Evolutionary conservation across 116 monocot genomes (phyloP).

Genomic region (Posidonia oceanica): DNA sequence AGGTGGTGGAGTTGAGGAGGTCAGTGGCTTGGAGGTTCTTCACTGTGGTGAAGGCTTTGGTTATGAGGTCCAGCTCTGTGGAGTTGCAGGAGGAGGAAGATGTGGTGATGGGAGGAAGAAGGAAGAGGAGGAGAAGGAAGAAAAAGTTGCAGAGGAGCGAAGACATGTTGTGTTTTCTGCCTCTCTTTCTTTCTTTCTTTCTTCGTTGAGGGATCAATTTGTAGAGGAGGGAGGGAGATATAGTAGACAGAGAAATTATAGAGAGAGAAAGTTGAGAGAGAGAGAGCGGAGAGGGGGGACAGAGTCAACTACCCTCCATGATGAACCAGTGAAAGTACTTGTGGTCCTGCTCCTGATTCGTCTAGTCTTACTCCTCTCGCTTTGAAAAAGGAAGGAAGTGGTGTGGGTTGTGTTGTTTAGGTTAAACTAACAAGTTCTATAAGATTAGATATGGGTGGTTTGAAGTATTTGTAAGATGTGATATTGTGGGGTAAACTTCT

Average conservation of each 20-base stretch:
- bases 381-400: neutral
- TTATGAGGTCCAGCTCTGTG: slow-evolving; percentile 6
- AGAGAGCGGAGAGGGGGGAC: neutral
- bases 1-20: neutral
- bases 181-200: too few species aligned
- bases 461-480: neutral
- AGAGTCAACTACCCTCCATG: neutral
- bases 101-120: neutral
- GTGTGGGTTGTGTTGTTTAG: neutral
- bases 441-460: neutral
- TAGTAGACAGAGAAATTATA: too few species aligned
- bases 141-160: neutral
- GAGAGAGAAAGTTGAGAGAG: too few species aligned
- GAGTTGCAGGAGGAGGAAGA: slow-evolving; percentile 5
- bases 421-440: neutral
- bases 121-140: neutral
- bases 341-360: too few species aligned
- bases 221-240: too few species aligned
- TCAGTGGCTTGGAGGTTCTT: neutral
- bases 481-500: neutral
- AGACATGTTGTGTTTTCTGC: neutral
- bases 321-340: neutral
- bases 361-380: too few species aligned
- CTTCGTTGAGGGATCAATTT: too few species aligned
- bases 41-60: slow-evolving; percentile 44